Percentiles rank a stretch among this genome's conserved stretches.
Conservation (phyloP, 2,329 filamentous ascomycete genomes). For the Aspergillus sp. region DNA sequence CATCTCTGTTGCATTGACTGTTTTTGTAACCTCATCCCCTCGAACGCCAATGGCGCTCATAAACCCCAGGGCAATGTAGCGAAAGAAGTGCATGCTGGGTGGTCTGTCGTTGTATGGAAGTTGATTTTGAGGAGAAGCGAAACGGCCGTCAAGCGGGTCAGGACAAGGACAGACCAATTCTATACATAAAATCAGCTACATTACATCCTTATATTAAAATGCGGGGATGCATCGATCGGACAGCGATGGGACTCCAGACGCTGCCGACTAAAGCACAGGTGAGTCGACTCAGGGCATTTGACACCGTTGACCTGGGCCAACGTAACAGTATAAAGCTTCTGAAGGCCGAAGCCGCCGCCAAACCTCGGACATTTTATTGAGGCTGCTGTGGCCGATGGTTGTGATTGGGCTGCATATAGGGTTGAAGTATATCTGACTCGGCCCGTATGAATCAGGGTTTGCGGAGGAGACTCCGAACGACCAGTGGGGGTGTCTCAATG, state of each 20-base stretch:
- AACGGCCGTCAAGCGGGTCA: not conserved
- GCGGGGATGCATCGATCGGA: not conserved
- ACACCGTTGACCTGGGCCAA: not conserved
- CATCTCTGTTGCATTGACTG: slow-evolving; percentile 4
- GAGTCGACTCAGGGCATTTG: not conserved
- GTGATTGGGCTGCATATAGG: not conserved
- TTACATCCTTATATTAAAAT: slow-evolving; percentile 1
- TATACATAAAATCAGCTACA: not conserved
- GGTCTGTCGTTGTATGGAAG: not conserved
- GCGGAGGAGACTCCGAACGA: not conserved
- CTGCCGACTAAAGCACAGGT: not conserved
- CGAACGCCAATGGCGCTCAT: not conserved
- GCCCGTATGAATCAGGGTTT: slow-evolving; percentile 7
- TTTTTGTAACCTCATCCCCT: not conserved
- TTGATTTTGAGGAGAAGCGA: not conserved
- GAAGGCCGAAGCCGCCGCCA: slow-evolving; percentile 1
- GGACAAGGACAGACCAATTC: too few relatives aligned
- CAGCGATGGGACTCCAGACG: not conserved
- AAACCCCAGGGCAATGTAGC: not conserved
- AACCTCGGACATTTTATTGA: slow-evolving; percentile 6
- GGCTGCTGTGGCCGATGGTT: not conserved
- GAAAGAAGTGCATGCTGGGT: not conserved
- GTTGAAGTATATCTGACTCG: slow-evolving; percentile 4
- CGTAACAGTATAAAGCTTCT: not conserved
- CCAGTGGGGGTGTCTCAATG: not conserved